Base-by-base conservation (phyloP, 2,329 filamentous ascomycete species). In the Penicillium hordei region DNA sequence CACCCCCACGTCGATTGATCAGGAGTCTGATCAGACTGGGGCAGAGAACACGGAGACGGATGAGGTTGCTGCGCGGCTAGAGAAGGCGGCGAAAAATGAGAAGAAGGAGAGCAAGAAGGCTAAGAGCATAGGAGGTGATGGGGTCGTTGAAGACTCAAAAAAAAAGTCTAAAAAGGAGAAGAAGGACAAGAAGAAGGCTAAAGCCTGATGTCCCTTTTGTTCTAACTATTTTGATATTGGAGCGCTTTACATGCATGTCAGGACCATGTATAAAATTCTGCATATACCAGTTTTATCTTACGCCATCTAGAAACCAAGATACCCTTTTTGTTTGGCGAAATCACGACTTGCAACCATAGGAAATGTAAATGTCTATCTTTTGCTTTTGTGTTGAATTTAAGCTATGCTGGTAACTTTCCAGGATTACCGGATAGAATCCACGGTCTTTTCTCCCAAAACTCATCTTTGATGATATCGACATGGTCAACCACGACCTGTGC, bases 401-500 rank as follows among this genome's bases (percentile, higher is more conserved):
- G 39, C 34, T 67, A 61, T 13, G 85, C 86, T n/a, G 86, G 86
- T 65, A 88, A 79, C 68, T 84, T 88, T 23, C 89, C 89, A 5
- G 88, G 88, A 73, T 86, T 89, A 62, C 89, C 88, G 1, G 88
- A 90, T 52, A 93, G 72, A 56, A 94, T 81, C 91, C 93, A 97
- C 1, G 93, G 92, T 70, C 93, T 82, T 67, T 82, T 83, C 62
- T 91, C 83, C 94, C 94, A 99, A 71, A 99, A 99, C 4, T 91
- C 89, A 74, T 97, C 91, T 68, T 89, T 92, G 76, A 99, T 97
- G 68, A 99, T 90, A 76, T 99, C 94, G 59, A 94, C 77, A 78
- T 97, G 92, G 70, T 93, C 88, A 38, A 95, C 82, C 36, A 90
- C 84, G 45, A 99, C 87, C 51, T 83, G 83, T 0, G 92, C 93